Base-by-base conservation (phyloP, 345 rosid genomes). In the Acer negundo region DNA sequence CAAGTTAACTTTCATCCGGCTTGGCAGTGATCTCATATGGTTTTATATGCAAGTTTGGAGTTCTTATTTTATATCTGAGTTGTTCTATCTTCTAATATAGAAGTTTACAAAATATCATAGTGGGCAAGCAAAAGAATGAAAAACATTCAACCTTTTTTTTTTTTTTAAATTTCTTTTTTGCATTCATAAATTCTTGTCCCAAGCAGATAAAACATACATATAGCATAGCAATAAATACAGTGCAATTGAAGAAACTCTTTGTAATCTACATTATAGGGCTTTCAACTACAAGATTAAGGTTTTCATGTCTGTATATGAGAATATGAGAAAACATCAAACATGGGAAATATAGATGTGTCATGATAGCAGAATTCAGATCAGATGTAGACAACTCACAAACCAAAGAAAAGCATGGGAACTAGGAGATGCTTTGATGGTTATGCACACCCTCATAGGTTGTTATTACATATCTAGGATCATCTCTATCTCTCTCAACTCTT, bases 371-470 rank as follows among this genome's bases (percentile, higher is more conserved):
- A 51, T 15, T 51, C 19, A 51, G 55, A 58, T 28, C 31, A 28
- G 62, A 13, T 19, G 23, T 3, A 8, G 35, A 59, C 19, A 31
- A 51, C 44, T 56, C 72, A 68, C 31, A 28, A 56, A 23, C 55
- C 56, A 53, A 67, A 53, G 55, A 47, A 61, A 62, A 49, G 16
- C 16, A 51, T 56, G 19, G 42, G 24, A 74, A 61, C 77, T 78
- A 76, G 53, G 75, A 76, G 16, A 70, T n/a, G 74, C 79, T 80
- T 55, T 77, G 89, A 78, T 96, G 98, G 68, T 80, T 92, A 77
- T 94, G 99, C 63, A 80, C 28, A 17, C 97, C 94, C 75, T 92
- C 93, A 61, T 96, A 96, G 28, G 95, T 96, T 55, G 99, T 94
- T 58, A 96, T 91, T 19, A 96, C 98, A 62, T 84, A 96, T 40